Evolutionary conservation across 805 yeast genomes (phyloP), one percentile per base, ranked within the genome.

Genomic region (Yamadazyma olivae): DNA sequence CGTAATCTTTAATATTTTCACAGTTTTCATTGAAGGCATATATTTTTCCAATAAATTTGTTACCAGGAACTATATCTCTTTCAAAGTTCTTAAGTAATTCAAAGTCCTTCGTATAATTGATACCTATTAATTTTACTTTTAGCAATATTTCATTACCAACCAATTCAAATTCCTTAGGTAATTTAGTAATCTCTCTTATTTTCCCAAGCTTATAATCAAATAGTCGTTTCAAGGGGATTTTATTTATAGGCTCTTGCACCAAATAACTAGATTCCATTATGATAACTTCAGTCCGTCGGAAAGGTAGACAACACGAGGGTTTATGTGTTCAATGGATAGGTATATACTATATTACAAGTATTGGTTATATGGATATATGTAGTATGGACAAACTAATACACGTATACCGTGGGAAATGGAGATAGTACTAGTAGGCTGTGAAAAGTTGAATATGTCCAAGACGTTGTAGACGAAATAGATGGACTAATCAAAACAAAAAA

Each of bases 51-150:
- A 66, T 46, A 33, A 60, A 54, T 17, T 57, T 54, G 31, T 45
- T 48, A 3, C 68, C 65, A 1, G 71, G 71, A 2, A 64, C 67
- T 2, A 58, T 38, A 6, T 27, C 23, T n/a, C 31, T 20, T 30
- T 26, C 19, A 16, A 18, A 25, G 5, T 35, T 45, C 9, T 43
- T 31, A 8, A 40, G 27, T 10, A 40, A 35, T 21, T 43, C 44
- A 35, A 62, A 61, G 35, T 62, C 68, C 21, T 38, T 46, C 16
- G 34, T 32, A 41, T 45, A 61, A 32, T 53, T 51, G n/a, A 61
- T 36, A 2, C 58, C 65, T 1, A 57, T 45, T 36, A 59, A 37
- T 33, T 57, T 58, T 18, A 60, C 50, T 30, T 50, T 52, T 25
- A 60, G 40, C 13, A 57, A 37, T 6, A 53, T 40, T 36, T 55